These are phyloP conservation scores for Ophiocordyceps unilateralis DNA, from an alignment of 2,329 filamentous ascomycete species.

Conservation along the genomic window DNA sequence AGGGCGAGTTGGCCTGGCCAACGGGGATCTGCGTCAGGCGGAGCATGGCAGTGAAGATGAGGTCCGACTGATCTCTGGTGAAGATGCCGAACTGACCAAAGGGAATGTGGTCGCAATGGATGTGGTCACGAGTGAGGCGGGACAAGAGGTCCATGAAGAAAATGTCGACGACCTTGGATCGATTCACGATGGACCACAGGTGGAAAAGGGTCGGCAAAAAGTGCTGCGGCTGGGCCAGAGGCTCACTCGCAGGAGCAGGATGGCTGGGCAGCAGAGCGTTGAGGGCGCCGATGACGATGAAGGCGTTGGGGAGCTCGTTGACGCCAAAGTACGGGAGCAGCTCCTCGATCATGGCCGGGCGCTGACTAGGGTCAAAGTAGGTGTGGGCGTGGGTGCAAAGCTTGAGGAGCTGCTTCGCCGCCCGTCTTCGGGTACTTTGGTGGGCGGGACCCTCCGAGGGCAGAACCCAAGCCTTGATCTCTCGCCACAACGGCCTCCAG, in stretches of 20 bases:
- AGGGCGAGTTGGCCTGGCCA: constrained; percentile 85
- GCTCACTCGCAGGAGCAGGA: constrained; percentile 52
- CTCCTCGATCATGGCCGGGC: constrained; percentile 66
- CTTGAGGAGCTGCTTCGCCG: constrained; percentile 57
- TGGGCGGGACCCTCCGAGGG: constrained; percentile 63
- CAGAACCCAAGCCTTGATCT: constrained; percentile 78
- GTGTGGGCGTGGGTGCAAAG: constrained; percentile 78
- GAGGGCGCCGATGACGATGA: constrained; percentile 75
- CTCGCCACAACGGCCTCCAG: constrained; percentile 84
- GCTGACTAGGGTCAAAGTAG: constrained; percentile 81
- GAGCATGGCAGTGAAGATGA: constrained; percentile 83
- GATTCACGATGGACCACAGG: constrained; percentile 81
- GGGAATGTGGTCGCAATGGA: constrained; percentile 55
- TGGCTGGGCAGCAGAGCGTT: constrained; percentile 79
- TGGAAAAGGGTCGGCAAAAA: constrained; percentile 93
- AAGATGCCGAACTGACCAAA: constrained; percentile 85
- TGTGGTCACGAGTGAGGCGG: constrained; percentile 66
- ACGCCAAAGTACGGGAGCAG: constrained; percentile 80
- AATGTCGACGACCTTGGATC: constrained; percentile 74
- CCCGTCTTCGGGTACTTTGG: constrained; percentile 35
- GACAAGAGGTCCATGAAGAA: constrained; percentile 84
- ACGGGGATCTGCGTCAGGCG: constrained; percentile 89
- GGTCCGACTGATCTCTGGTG: constrained; percentile 75
- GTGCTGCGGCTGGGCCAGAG: constrained; percentile 68
- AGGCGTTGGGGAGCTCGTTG: constrained; percentile 80